Base-by-base conservation (phyloP, 805 yeast genomes). In the Zygoascus ofunaensis region DNA sequence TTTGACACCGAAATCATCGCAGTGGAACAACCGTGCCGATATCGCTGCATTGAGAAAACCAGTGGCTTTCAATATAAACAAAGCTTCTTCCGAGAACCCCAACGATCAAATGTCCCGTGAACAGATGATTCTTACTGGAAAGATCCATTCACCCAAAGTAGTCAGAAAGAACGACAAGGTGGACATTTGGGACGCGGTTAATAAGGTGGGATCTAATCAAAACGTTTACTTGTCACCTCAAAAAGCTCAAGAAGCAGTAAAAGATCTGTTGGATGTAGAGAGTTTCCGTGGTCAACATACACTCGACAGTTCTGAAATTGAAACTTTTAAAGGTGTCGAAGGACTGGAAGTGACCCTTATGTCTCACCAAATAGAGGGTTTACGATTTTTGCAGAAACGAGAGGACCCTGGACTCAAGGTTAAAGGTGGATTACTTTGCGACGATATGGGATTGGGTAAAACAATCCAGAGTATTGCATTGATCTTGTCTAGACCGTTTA, bases 391-490 rank as follows among this genome's bases (percentile, higher is more conserved):
- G 50, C 50, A 52, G 4, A 42, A 46, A 4, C 60, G 78, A 14
- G 79, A 74, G 23, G 36, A 30, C 18, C 37, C 48, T n/a, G 45
- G 35, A 3, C n/a, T 53, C 2, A 37, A 46, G 2, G 52, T 49
- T 17, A 70, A 66, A 45, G 84, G 84, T 23, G 85, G 83, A 2
- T 42, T 79, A n/a, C 64, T 85, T 34, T 85, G 92, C 56, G 95
- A 85, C 58, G 94, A 83, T 62, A 86, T 86, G 95, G 95, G 95
- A 15, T 66, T 86, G 14, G 95, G 95, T 42, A 86, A 86, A 56
- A 86, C 95, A 0, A 76, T 86, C 39, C 95, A 86, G 62, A 76
- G 84, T 12, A 66, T 79, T 35, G 82, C 92, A 0, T 64, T 86
- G 36, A 75, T 83, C 44, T 55, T 80, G 44, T 67, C 76, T 28